phyloP scores from a whole-genome alignment of 2,329 filamentous ascomycete genomes.

The Aspergillus brunneoviolaceus region DNA sequence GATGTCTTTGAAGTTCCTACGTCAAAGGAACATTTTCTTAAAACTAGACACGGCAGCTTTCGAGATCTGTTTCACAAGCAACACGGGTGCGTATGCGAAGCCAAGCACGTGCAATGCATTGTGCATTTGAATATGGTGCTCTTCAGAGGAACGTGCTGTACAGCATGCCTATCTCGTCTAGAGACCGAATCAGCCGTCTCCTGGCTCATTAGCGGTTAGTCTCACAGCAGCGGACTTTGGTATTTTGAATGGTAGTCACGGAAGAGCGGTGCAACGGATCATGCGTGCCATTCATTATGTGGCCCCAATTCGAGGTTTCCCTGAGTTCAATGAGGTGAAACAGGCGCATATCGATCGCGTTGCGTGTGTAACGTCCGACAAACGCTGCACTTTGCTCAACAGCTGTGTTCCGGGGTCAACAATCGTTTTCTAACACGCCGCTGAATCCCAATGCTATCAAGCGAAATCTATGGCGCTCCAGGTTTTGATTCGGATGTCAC shows the following conservation, averaged over 20 bases:
- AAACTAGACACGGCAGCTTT: slow-evolving; percentile 16
- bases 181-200: neutral
- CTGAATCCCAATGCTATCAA: too few species aligned
- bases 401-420: slow-evolving; percentile 44
- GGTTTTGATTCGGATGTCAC: slow-evolving; percentile 35
- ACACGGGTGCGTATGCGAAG: neutral
- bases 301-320: neutral
- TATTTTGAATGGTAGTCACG: neutral
- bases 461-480: slow-evolving; percentile 22
- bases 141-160: neutral
- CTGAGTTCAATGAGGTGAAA: neutral
- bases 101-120: neutral
- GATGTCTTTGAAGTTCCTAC: slow-evolving; percentile 41
- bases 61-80: neutral
- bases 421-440: too few species aligned
- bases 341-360: slow-evolving; percentile 19
- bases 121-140: neutral
- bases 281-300: neutral
- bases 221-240: neutral
- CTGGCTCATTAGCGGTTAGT: neutral
- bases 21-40: slow-evolving; percentile 43
- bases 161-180: neutral
- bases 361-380: slow-evolving; percentile 34
- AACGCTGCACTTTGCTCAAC: slow-evolving; percentile 44
- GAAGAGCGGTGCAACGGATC: neutral